phyloP scores from a whole-genome alignment of 148 eudicot species.

The Drosera capensis region DNA sequence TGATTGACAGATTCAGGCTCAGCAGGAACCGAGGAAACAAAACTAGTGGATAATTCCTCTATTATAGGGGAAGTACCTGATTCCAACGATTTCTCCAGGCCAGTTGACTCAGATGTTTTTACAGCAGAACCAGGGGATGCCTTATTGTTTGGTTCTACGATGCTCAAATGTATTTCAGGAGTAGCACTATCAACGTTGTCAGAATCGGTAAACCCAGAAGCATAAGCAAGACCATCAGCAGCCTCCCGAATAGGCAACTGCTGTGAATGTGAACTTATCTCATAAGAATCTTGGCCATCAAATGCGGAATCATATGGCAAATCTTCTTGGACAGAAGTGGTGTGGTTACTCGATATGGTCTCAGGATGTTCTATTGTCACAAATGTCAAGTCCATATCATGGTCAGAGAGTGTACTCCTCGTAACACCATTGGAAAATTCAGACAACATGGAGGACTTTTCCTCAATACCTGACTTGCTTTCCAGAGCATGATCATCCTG shows the following conservation, averaged over 20 bases:
- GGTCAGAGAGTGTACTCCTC: constrained; percentile 13
- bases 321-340: constrained; percentile 16
- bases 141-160: constrained; percentile 11
- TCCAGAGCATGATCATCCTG: constrained; percentile 11
- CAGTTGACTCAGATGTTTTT: constrained; percentile 10
- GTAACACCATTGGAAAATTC: constrained; percentile 20
- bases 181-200: constrained; percentile 20
- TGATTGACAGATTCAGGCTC: constrained; percentile 14
- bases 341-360: constrained; percentile 4
- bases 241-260: constrained; percentile 19
- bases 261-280: constrained; percentile 11
- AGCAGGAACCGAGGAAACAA: constrained; percentile 4
- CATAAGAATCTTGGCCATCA: constrained; percentile 18
- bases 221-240: constrained; percentile 15
- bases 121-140: constrained; percentile 16
- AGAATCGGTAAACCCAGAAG: constrained; percentile 14
- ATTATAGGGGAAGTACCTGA: constrained; percentile 10
- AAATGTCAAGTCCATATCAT: constrained; percentile 13
- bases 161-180: constrained; percentile 17
- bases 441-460: constrained; percentile 19
- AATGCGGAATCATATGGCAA: constrained; percentile 19
- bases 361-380: constrained; percentile 17
- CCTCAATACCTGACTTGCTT: constrained; percentile 17
- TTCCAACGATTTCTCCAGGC: constrained; percentile 15
- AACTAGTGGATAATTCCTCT: constrained; percentile 12